Conservation (phyloP, 2,329 filamentous ascomycete species). For the Immersiporthe knoxdaviesiana region DNA sequence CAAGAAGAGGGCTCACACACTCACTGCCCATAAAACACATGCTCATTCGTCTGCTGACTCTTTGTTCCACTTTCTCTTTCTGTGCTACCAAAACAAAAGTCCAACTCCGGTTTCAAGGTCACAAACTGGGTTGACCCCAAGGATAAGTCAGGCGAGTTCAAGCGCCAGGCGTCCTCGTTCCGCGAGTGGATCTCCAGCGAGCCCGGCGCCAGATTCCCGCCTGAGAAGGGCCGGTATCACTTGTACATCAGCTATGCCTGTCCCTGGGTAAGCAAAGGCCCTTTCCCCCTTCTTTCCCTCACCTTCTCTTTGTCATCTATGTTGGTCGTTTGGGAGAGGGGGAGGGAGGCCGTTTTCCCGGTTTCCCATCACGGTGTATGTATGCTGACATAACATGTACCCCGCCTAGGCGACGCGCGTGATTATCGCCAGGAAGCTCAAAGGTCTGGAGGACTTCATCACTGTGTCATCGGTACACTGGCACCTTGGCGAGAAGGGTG, state of each 20-base stretch:
- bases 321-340: no score
- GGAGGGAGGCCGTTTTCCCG: no score
- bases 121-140: conserved; percentile 81
- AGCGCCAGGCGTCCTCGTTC: conserved; percentile 82
- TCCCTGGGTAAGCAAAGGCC: conserved; percentile 67
- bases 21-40: background rate
- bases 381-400: background rate
- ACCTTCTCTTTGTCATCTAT: no score
- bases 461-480: conserved; percentile 84
- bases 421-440: conserved; percentile 85
- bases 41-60: background rate
- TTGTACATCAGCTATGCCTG: conserved; percentile 94
- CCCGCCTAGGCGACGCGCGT: conserved; percentile 70
- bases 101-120: conserved; percentile 52
- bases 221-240: conserved; percentile 90
- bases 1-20: background rate
- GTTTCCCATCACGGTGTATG: background rate
- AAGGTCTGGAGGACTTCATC: conserved; percentile 87
- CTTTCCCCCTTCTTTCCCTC: no score
- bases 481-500: conserved; percentile 70
- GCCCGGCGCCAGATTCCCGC: conserved; percentile 73
- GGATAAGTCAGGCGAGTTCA: conserved; percentile 88
- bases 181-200: conserved; percentile 77
- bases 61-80: background rate
- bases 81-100: background rate